A percentile compares a stretch with the other conserved stretches of the same genome.
Conservation (phyloP, 208 protist genomes). For the Sergeia podlipaevii region DNA sequence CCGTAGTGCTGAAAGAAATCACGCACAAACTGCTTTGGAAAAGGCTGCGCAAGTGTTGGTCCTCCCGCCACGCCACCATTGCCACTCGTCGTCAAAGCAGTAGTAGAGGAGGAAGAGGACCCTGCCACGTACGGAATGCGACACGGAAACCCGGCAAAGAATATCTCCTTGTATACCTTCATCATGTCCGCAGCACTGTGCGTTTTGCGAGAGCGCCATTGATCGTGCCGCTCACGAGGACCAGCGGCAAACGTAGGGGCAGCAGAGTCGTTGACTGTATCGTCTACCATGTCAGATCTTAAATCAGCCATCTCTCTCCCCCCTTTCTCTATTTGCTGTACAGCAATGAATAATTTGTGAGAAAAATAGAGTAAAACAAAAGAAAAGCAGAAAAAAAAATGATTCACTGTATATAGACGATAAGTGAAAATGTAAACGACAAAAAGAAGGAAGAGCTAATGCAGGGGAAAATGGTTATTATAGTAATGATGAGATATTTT, state of each 20-base stretch:
- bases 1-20: conserved; percentile 70
- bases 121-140: not conserved
- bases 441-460: not conserved
- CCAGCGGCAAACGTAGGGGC: too few species aligned
- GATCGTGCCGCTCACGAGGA: conserved; percentile 1
- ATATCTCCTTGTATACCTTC: conserved; percentile 47
- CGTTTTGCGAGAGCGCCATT: conserved; percentile 5
- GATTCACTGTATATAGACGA: not conserved
- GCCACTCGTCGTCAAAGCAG: not conserved
- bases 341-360: not conserved
- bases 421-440: not conserved
- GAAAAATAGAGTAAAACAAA: not conserved
- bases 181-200: conserved; percentile 12
- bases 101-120: not conserved
- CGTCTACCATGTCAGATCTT: too few species aligned
- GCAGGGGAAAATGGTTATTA: too few species aligned
- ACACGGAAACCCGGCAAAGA: conserved; percentile 64
- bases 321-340: too few species aligned
- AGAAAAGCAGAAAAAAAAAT: not conserved
- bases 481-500: too few species aligned
- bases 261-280: too few species aligned
- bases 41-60: conserved; percentile 3
- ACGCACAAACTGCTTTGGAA: conserved; percentile 25
- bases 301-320: too few species aligned
- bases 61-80: not conserved